These are phyloP conservation scores for Prunus mume DNA, from an alignment of 306 rosid genomes.

Conservation along the genomic window DNA sequence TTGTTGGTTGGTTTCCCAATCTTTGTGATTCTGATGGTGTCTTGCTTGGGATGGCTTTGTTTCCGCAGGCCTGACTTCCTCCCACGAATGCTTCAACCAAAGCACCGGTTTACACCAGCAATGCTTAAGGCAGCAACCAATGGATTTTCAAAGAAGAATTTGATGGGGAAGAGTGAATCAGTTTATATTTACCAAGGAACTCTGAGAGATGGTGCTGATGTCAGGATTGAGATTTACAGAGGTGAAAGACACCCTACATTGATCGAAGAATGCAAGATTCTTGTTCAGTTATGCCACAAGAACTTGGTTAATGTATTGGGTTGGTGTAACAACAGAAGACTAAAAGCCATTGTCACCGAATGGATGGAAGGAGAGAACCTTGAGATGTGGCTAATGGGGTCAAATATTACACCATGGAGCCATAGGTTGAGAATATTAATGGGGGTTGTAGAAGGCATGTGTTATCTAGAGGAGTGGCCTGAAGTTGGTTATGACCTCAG, in stretches of 20 bases:
- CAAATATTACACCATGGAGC: conserved; percentile 46
- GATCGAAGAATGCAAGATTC: conserved; percentile 50
- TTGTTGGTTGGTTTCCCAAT: conserved; percentile 56
- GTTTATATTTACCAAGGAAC: conserved; percentile 58
- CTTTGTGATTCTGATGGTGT: conserved; percentile 44
- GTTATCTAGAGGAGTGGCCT: conserved; percentile 65
- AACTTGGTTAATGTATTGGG: conserved; percentile 56
- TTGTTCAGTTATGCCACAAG: conserved; percentile 46
- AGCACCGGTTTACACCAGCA: conserved; percentile 42
- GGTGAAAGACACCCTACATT: conserved; percentile 28
- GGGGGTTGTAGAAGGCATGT: conserved; percentile 54
- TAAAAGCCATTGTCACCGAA: conserved; percentile 54
- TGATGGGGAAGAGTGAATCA: conserved; percentile 52
- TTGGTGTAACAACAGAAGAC: conserved; percentile 51
- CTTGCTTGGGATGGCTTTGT: conserved; percentile 54
- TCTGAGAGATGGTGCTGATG: conserved; percentile 52
- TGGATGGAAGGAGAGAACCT: conserved; percentile 43
- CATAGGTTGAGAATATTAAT: conserved; percentile 52
- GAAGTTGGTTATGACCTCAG: conserved; percentile 60
- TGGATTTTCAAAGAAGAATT: conserved; percentile 41
- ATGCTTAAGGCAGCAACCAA: conserved; percentile 57
- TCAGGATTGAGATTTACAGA: conserved; percentile 60
- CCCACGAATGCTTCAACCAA: conserved; percentile 39
- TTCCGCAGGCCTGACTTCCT: conserved; percentile 61
- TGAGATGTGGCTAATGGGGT: conserved; percentile 48